Evolutionary conservation across 1,284 basidiomycete genomes (phyloP).

Genomic region (Stygiomarasmius scandens): DNA sequence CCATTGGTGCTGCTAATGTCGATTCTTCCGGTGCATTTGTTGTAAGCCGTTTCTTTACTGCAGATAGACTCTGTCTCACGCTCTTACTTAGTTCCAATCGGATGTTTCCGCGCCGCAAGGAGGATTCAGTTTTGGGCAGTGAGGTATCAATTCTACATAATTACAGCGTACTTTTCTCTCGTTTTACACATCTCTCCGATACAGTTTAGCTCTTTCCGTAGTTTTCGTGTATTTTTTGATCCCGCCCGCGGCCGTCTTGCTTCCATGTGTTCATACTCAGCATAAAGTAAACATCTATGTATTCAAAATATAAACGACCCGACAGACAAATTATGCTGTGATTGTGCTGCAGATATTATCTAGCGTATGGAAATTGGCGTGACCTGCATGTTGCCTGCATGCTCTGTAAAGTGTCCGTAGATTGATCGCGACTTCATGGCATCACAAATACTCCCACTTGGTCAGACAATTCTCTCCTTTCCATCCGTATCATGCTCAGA

Average conservation of each 20-base stretch:
- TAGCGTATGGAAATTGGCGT: no score
- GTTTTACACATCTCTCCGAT: neutral
- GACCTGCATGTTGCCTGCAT: no score
- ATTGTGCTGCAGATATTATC: no score
- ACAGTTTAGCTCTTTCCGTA: neutral
- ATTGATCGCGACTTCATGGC: slow-evolving; percentile 40
- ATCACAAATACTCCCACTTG: slow-evolving; percentile 58
- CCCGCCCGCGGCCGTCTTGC: neutral
- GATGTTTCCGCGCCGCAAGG: slow-evolving; percentile 87
- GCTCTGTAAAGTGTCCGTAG: no score
- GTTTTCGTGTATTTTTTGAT: neutral
- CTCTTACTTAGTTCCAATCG: slow-evolving; percentile 66
- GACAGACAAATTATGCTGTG: no score
- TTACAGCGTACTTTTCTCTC: neutral
- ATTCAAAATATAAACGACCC: neutral
- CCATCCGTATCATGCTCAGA: slow-evolving; percentile 8
- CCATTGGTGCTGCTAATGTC: slow-evolving; percentile 79
- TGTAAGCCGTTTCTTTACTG: slow-evolving; percentile 50
- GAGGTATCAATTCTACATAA: slow-evolving; percentile 27
- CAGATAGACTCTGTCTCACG: slow-evolving; percentile 31
- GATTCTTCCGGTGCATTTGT: slow-evolving; percentile 91
- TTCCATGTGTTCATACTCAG: neutral
- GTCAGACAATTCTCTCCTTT: slow-evolving; percentile 27
- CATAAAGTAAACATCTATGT: neutral
- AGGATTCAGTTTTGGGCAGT: slow-evolving; percentile 87